Evolutionary conservation across 2,329 filamentous ascomycete genomes (phyloP).

Genomic region (Botryotinia convoluta): DNA sequence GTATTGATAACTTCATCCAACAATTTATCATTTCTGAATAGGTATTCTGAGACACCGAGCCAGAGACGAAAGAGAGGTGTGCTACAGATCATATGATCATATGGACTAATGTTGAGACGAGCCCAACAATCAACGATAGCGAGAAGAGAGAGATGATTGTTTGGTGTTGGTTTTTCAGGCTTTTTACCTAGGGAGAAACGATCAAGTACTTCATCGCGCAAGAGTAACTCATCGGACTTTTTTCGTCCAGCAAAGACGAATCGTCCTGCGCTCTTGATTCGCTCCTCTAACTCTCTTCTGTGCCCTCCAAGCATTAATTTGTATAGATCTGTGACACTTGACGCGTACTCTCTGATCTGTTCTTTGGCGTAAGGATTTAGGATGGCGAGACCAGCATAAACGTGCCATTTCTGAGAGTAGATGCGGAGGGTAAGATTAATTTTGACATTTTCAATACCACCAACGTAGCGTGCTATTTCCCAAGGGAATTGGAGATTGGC

Average conservation of each 20-base stretch:
- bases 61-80: slow-evolving; percentile 96
- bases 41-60: slow-evolving; percentile 93
- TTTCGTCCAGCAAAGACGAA: slow-evolving; percentile 59
- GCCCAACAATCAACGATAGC: slow-evolving; percentile 99
- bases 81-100: slow-evolving; percentile 99
- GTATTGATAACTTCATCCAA: slow-evolving; percentile 83
- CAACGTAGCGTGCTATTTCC: slow-evolving; percentile 93
- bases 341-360: slow-evolving; percentile 92
- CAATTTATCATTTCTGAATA: slow-evolving; percentile 79
- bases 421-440: slow-evolving; percentile 97
- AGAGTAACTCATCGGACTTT: slow-evolving; percentile 60
- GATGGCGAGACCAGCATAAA: slow-evolving; percentile 95
- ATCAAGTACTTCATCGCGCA: slow-evolving; percentile 79
- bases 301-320: slow-evolving; percentile 94
- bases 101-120: slow-evolving; percentile 86
- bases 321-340: slow-evolving; percentile 88
- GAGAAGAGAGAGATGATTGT: slow-evolving; percentile 89
- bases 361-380: slow-evolving; percentile 88
- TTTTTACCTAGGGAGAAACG: slow-evolving; percentile 77
- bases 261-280: slow-evolving; percentile 78
- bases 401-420: slow-evolving; percentile 99
- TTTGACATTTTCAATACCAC: slow-evolving; percentile 98
- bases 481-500: slow-evolving; percentile 94
- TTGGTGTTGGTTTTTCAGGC: slow-evolving; percentile 61
- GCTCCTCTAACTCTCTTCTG: slow-evolving; percentile 65